phyloP scores from a whole-genome alignment of 176 grass and related monocot genomes.

The Musa troglodytarum region DNA sequence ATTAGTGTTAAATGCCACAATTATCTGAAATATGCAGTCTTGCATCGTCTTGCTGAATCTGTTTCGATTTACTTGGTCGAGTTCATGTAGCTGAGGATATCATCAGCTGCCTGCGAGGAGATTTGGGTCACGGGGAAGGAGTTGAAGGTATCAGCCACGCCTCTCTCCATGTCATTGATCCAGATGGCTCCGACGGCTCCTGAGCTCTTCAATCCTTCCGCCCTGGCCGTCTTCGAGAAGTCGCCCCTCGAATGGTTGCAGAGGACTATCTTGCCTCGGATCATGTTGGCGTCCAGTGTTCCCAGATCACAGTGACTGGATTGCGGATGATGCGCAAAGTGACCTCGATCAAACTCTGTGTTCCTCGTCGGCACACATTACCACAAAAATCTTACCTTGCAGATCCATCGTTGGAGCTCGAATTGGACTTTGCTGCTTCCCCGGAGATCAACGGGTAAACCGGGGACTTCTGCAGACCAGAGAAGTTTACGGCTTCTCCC shows the following conservation, averaged over 20 bases:
- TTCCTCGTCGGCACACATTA: neutral
- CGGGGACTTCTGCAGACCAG: constrained; percentile 48
- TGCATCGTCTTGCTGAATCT: neutral
- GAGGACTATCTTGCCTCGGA: constrained; percentile 66
- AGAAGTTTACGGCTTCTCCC: constrained; percentile 86
- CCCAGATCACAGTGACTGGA: constrained; percentile 57
- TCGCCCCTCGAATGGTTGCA: constrained; percentile 47
- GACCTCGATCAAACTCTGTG: neutral
- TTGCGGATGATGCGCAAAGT: neutral
- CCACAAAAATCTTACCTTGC: constrained; percentile 44
- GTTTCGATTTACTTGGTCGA: constrained; percentile 41
- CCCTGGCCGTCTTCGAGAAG: constrained; percentile 32
- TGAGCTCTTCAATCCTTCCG: constrained; percentile 35
- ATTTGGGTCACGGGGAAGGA: constrained; percentile 55
- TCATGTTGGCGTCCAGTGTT: constrained; percentile 47
- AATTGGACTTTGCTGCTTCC: constrained; percentile 48
- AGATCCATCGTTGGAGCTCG: constrained; percentile 29
- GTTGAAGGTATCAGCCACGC: constrained; percentile 39
- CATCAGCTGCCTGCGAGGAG: constrained; percentile 31
- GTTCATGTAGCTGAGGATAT: constrained; percentile 51
- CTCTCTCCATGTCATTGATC: constrained; percentile 26
- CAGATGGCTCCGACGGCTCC: constrained; percentile 47
- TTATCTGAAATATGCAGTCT: neutral
- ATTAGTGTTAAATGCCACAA: neutral
- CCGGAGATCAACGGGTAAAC: constrained; percentile 66